Evolutionary conservation across 2,329 filamentous ascomycete genomes (phyloP).

Genomic region (Aspergillus brasiliensis): DNA sequence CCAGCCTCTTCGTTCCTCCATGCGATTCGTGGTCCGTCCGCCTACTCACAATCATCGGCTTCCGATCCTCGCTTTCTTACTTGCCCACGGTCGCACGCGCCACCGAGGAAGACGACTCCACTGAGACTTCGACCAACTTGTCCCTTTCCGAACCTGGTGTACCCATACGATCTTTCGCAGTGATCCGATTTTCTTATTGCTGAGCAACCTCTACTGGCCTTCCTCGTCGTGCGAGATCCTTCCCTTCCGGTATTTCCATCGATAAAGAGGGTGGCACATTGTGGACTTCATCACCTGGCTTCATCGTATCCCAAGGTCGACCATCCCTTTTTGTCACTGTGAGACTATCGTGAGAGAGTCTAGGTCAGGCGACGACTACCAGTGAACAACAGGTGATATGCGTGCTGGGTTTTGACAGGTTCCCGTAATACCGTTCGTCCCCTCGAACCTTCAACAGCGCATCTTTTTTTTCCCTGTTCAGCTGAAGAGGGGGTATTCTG

Average conservation of each 20-base stretch:
- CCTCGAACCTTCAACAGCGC: conserved; percentile 23
- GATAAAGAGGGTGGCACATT: neutral
- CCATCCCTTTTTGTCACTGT: neutral
- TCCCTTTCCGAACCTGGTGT: neutral
- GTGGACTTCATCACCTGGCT: neutral
- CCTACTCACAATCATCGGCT: conserved; percentile 21
- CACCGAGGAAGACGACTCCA: conserved; percentile 20
- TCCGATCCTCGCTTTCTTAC: conserved; percentile 24
- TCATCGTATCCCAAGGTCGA: neutral
- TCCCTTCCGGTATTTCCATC: neutral
- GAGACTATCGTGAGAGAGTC: neutral
- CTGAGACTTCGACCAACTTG: conserved; percentile 7
- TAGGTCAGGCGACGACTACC: conserved; percentile 4
- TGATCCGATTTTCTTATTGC: neutral
- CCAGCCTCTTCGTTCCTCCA: conserved; percentile 15
- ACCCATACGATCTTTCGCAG: neutral
- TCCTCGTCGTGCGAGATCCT: neutral
- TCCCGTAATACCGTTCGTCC: conserved; percentile 16
- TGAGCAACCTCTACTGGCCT: neutral
- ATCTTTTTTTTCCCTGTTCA: conserved; percentile 32
- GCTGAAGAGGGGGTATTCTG: conserved; percentile 49
- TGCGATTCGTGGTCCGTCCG: conserved; percentile 27
- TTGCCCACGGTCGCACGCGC: conserved; percentile 29
- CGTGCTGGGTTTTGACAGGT: conserved; percentile 23
- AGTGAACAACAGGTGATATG: conserved; percentile 23